Conservation (phyloP, 2,329 filamentous ascomycete genomes). For the Grosmannia serpens region DNA sequence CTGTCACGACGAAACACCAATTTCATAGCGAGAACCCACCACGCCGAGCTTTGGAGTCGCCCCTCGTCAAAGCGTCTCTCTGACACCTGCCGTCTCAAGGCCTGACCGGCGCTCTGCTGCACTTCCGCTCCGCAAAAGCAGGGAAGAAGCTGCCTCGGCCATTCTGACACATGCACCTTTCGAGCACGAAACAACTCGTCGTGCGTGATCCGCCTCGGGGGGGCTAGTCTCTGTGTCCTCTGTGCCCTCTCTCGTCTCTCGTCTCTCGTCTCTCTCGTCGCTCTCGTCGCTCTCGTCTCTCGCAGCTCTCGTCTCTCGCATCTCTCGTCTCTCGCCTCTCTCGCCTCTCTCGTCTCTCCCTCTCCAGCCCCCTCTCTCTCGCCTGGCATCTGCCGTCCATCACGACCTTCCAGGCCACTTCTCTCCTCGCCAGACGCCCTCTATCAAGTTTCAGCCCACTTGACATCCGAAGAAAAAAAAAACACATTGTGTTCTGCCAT, state of each 20-base stretch:
- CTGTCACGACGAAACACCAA: no score
- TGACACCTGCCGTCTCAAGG: conserved; percentile 34
- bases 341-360: background rate
- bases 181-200: conserved; percentile 32
- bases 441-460: background rate
- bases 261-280: background rate
- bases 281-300: background rate
- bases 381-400: background rate
- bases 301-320: background rate
- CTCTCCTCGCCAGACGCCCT: no score
- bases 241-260: no score
- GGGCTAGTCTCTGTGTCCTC: no score
- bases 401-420: no score
- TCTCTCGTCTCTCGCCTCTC: background rate
- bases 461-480: background rate
- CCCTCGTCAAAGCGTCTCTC: conserved; percentile 28
- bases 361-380: background rate
- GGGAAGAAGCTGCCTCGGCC: conserved; percentile 11
- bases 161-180: conserved; percentile 26
- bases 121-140: no score
- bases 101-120: no score
- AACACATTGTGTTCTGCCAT: background rate
- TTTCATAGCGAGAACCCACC: background rate
- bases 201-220: conserved; percentile 24
- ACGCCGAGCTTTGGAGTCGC: conserved; percentile 1